Evolutionary conservation across 768 basidiomycete genomes (phyloP).

Genomic region (Coprinellus micaceus): DNA sequence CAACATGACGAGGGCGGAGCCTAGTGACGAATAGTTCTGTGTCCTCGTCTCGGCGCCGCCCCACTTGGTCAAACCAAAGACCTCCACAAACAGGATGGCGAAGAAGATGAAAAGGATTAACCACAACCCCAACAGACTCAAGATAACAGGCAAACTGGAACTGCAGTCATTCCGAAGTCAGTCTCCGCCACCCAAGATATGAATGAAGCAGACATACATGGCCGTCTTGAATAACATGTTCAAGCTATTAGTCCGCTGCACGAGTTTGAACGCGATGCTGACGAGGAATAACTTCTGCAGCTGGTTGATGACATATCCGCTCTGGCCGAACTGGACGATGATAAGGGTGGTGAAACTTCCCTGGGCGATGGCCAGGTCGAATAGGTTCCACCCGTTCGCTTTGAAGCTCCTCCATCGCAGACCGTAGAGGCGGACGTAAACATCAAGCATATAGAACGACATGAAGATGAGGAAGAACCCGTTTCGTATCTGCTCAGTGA

Average conservation of each 20-base stretch:
- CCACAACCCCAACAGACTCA: constrained; percentile 86
- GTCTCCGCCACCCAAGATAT: not conserved
- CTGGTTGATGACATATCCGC: constrained; percentile 54
- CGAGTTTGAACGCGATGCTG: constrained; percentile 89
- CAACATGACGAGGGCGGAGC: constrained; percentile 81
- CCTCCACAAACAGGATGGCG: constrained; percentile 82
- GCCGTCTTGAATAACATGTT: constrained; percentile 97
- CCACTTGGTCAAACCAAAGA: constrained; percentile 91
- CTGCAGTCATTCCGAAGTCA: constrained; percentile 35
- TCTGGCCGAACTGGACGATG: constrained; percentile 53
- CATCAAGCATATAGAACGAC: constrained; percentile 71
- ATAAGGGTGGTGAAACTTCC: constrained; percentile 86
- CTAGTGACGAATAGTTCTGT: constrained; percentile 78
- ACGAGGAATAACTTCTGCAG: constrained; percentile 91
- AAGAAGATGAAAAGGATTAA: constrained; percentile 88
- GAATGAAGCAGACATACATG: constrained; percentile 58
- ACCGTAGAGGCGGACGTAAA: constrained; percentile 73
- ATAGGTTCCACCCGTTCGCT: constrained; percentile 93
- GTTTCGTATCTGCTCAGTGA: constrained; percentile 57
- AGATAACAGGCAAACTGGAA: constrained; percentile 80
- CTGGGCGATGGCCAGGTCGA: constrained; percentile 75
- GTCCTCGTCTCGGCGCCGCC: constrained; percentile 60
- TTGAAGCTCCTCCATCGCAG: constrained; percentile 81
- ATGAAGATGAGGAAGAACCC: constrained; percentile 74
- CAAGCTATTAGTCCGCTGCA: constrained; percentile 80